Evolutionary conservation across 495 filamentous ascomycete species (phyloP).

Genomic region (Lasiosphaeris hirsuta): DNA sequence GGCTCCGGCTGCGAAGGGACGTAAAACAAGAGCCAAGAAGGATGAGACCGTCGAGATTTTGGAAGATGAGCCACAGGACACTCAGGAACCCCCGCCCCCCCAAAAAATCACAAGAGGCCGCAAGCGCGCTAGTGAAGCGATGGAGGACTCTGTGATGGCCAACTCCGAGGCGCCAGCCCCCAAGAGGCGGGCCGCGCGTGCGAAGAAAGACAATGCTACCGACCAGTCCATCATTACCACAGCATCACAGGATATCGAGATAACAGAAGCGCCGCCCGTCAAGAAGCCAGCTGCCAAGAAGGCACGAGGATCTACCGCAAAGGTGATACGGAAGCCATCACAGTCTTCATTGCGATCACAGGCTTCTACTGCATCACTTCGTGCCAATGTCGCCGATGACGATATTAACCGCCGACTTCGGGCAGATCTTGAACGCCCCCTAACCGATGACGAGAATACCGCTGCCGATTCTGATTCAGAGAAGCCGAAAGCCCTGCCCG

Average conservation of each 20-base stretch:
- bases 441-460: conserved; percentile 54
- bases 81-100: conserved; percentile 37
- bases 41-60: conserved; percentile 55
- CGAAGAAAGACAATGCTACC: conserved; percentile 30
- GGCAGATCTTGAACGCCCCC: conserved; percentile 59
- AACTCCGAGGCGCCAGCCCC: conserved; percentile 52
- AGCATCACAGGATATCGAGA: conserved; percentile 31
- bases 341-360: conserved; percentile 43
- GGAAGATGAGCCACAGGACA: conserved; percentile 37
- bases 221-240: conserved; percentile 23
- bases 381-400: conserved; percentile 44
- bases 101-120: conserved; percentile 49
- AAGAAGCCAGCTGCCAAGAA: conserved; percentile 30
- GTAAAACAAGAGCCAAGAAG: conserved; percentile 57
- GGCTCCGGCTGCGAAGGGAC: conserved; percentile 30
- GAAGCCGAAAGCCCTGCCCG: conserved; percentile 27
- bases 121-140: conserved; percentile 64
- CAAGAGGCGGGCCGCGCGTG: conserved; percentile 65
- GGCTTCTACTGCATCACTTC: conserved; percentile 37
- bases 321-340: conserved; percentile 53
- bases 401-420: conserved; percentile 68
- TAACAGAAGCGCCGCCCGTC: conserved; percentile 28
- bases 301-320: conserved; percentile 32
- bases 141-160: conserved; percentile 42
- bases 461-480: conserved; percentile 36